phyloP scores from a whole-genome alignment of 768 basidiomycete genomes.

The Lactifluus volemus region DNA sequence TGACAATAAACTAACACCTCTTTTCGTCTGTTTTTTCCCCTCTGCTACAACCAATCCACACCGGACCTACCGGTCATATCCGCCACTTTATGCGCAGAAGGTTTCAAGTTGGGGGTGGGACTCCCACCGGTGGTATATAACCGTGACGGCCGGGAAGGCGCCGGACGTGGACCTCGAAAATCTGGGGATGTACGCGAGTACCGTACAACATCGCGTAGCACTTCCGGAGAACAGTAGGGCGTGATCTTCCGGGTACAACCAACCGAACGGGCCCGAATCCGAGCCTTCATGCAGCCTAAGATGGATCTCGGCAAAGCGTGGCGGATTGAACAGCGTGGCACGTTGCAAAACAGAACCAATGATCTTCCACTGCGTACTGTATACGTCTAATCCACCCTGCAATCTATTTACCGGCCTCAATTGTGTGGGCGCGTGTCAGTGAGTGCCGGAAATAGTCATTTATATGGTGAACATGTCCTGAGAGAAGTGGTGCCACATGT shows the following conservation, averaged over 20 bases:
- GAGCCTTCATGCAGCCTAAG: neutral
- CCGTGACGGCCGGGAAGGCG: neutral
- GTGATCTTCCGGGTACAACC: neutral
- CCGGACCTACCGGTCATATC: neutral
- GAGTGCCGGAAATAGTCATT: neutral
- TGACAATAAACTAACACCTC: neutral
- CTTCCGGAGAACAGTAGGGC: neutral
- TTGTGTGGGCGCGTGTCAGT: no score
- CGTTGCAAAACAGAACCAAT: no score
- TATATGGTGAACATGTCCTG: neutral
- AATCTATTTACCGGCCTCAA: no score
- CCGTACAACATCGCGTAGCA: neutral
- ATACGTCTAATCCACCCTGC: no score
- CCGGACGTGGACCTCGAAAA: neutral
- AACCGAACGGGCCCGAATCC: neutral
- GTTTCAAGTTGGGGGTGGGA: neutral
- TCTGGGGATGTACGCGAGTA: neutral
- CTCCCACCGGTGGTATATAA: neutral
- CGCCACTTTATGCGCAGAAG: neutral
- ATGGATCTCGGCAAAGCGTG: no score
- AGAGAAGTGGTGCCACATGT: conserved; percentile 5
- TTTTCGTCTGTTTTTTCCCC: neutral
- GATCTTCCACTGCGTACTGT: no score
- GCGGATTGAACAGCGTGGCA: no score
- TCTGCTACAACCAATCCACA: no score